A percentile compares a stretch with the other conserved stretches of the same genome.
Conservation (phyloP, 208 protist genomes). For the Crithidia expoeki region DNA sequence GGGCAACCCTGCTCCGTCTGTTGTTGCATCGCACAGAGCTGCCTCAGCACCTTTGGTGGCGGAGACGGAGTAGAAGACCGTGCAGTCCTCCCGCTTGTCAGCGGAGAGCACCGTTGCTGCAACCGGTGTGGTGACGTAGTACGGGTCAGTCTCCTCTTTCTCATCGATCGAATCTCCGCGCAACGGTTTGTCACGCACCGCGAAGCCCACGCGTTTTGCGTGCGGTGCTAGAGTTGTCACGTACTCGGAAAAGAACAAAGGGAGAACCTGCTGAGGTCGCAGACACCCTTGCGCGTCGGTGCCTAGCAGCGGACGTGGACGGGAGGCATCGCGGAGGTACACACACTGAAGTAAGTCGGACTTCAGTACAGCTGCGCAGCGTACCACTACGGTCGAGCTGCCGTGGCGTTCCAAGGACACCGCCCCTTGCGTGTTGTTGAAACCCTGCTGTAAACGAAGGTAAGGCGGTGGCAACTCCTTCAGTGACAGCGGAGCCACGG, state of each 20-base stretch:
- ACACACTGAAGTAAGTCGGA: constrained; percentile 19
- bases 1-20: too few relatives aligned
- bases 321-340: constrained; percentile 23
- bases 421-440: constrained; percentile 8
- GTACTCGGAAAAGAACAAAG: constrained; percentile 35
- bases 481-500: constrained; percentile 17
- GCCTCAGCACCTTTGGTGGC: not conserved
- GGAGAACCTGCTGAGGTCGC: constrained; percentile 19
- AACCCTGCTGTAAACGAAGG: constrained; percentile 26
- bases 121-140: constrained; percentile 23
- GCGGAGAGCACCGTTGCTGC: constrained; percentile 21
- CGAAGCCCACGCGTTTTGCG: constrained; percentile 20
- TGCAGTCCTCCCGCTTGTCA: constrained; percentile 12
- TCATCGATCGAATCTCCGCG: not conserved
- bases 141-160: constrained; percentile 21
- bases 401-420: constrained; percentile 18
- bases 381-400: constrained; percentile 20
- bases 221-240: constrained; percentile 16
- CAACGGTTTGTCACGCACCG: constrained; percentile 13
- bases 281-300: constrained; percentile 21
- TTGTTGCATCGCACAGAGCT: too few relatives aligned
- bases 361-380: constrained; percentile 29
- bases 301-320: constrained; percentile 14
- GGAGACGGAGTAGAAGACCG: constrained; percentile 29
- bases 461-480: constrained; percentile 25